Percentiles rank a stretch among this genome's conserved stretches.
Evolutionary conservation across 495 filamentous ascomycete species (phyloP).

Genomic region (Achaetomiella virescens): DNA sequence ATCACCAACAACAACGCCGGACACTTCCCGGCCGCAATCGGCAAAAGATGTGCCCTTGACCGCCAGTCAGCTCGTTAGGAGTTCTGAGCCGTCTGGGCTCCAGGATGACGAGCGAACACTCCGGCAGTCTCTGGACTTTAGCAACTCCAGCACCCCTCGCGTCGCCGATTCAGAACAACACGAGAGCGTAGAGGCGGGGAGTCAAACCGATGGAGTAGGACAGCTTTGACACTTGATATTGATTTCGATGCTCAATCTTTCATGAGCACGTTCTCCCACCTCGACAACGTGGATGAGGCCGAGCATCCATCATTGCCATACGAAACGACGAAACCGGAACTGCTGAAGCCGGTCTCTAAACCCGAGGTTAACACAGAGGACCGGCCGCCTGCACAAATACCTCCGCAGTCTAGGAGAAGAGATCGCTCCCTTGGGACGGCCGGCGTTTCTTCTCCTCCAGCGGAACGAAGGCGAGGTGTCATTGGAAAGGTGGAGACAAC

Average conservation of each 20-base stretch:
- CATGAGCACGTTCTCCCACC: conserved; percentile 15
- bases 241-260: conserved; percentile 31
- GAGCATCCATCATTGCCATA: background rate
- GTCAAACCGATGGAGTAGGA: conserved; percentile 35
- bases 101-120: conserved; percentile 25
- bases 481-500: background rate
- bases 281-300: conserved; percentile 14
- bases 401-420: conserved; percentile 25
- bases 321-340: background rate
- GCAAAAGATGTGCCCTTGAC: conserved; percentile 27
- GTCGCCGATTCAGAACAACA: conserved; percentile 3
- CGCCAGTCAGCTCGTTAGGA: background rate
- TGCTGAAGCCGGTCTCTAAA: conserved; percentile 10
- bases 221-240: conserved; percentile 29
- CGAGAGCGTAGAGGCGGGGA: conserved; percentile 4
- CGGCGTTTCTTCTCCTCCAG: background rate
- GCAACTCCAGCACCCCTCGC: conserved; percentile 25
- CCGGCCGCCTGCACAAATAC: conserved; percentile 9
- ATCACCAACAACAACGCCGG: conserved; percentile 37
- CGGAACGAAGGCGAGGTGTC: background rate
- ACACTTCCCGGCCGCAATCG: conserved; percentile 42
- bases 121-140: conserved; percentile 18
- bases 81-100: background rate
- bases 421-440: background rate
- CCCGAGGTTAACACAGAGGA: background rate